Conservation (phyloP, 176 grass and related monocot species). For the Paspalum notatum region DNA sequence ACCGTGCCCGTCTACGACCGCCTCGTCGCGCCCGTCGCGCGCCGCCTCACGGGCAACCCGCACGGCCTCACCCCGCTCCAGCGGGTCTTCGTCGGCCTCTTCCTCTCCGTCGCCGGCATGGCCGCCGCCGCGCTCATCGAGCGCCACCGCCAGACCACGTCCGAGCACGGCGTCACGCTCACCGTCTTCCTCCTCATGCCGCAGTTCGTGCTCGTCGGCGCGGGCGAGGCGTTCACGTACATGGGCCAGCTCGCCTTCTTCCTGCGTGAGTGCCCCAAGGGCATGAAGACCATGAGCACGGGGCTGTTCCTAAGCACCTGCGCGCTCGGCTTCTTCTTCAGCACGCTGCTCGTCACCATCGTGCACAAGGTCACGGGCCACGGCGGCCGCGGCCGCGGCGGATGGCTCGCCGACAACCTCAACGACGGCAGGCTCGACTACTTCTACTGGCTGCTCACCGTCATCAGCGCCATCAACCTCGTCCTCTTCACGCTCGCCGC, state of each 20-base stretch:
- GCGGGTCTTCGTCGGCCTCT: conserved; percentile 72
- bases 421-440: conserved; percentile 74
- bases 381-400: conserved; percentile 30
- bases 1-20: conserved; percentile 87
- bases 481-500: conserved; percentile 50
- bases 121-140: conserved; percentile 58
- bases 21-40: conserved; percentile 47
- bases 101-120: conserved; percentile 77
- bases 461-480: conserved; percentile 60
- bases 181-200: conserved; percentile 86
- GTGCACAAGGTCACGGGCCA: conserved; percentile 64
- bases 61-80: conserved; percentile 81
- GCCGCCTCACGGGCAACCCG: conserved; percentile 62
- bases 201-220: conserved; percentile 85
- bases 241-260: conserved; percentile 96
- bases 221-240: conserved; percentile 95
- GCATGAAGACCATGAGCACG: conserved; percentile 99
- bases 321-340: conserved; percentile 86
- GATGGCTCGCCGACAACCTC: conserved; percentile 77
- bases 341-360: conserved; percentile 76
- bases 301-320: conserved; percentile 91
- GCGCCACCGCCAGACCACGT: conserved; percentile 47
- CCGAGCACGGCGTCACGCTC: conserved; percentile 16
- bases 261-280: conserved; percentile 87
- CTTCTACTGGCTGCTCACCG: conserved; percentile 87